Evolutionary conservation across 495 filamentous ascomycete species (phyloP).

Genomic region (Rhypophila decipiens): DNA sequence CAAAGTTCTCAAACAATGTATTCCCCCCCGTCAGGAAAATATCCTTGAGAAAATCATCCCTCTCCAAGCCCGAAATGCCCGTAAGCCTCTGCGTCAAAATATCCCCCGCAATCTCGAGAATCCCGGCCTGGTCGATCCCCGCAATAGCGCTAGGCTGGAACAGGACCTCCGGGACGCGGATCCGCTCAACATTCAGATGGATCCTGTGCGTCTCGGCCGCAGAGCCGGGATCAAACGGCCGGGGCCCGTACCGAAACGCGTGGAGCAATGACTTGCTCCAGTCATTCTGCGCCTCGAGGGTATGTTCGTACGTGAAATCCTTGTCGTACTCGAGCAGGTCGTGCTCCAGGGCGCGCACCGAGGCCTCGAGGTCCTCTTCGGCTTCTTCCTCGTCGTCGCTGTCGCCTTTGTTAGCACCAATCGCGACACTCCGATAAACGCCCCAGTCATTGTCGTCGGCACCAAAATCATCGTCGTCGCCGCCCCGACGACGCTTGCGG

Average conservation of each 20-base stretch:
- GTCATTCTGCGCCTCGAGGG: conserved; percentile 82
- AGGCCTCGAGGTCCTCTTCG: conserved; percentile 74
- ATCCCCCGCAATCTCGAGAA: conserved; percentile 81
- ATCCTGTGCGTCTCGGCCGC: conserved; percentile 80
- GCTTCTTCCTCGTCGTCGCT: conserved; percentile 73
- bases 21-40: conserved; percentile 95
- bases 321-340: conserved; percentile 83
- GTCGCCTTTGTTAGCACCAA: conserved; percentile 54
- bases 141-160: conserved; percentile 90
- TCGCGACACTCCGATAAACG: conserved; percentile 86
- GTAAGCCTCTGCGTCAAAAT: conserved; percentile 75
- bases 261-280: conserved; percentile 90
- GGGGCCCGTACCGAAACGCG: conserved; percentile 79
- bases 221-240: conserved; percentile 74
- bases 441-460: conserved; percentile 98
- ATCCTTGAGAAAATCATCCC: conserved; percentile 65
- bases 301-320: conserved; percentile 82
- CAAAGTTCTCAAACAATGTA: conserved; percentile 77
- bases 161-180: conserved; percentile 90
- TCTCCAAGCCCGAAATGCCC: conserved; percentile 41
- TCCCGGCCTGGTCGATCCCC: conserved; percentile 87
- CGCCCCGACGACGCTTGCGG: conserved; percentile 72
- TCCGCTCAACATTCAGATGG: conserved; percentile 93
- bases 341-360: conserved; percentile 68
- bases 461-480: conserved; percentile 86